phyloP scores from a whole-genome alignment of 805 yeast species.

The Saccharomycopsis sp. region DNA sequence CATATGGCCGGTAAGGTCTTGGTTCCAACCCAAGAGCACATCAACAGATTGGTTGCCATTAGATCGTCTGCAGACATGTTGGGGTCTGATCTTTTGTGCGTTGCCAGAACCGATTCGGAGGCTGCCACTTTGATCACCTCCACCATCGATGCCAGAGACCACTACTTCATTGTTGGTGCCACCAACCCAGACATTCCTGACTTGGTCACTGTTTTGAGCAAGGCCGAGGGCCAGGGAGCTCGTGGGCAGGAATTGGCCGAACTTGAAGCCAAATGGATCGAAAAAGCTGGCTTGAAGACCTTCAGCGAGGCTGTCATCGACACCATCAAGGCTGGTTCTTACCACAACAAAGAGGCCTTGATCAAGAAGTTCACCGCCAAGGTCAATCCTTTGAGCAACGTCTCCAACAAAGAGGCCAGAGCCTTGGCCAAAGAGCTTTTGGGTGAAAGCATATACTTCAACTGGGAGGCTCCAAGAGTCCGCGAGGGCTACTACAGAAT shows the following conservation, averaged over 20 bases:
- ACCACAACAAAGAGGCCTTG: conserved; percentile 54
- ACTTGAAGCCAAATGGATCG: conserved; percentile 77
- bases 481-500: conserved; percentile 97
- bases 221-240: conserved; percentile 71
- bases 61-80: conserved; percentile 93
- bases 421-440: conserved; percentile 64
- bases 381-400: conserved; percentile 69
- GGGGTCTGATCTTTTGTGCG: conserved; percentile 77
- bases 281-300: conserved; percentile 75
- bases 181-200: conserved; percentile 78
- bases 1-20: conserved; percentile 99
- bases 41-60: conserved; percentile 87
- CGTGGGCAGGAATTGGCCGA: conserved; percentile 63
- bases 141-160: conserved; percentile 91
- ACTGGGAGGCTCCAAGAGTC: conserved; percentile 94
- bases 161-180: conserved; percentile 83
- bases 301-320: conserved; percentile 90
- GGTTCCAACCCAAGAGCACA: conserved; percentile 96
- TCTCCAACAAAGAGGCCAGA: conserved; percentile 76
- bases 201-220: conserved; percentile 68
- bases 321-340: conserved; percentile 56
- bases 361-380: conserved; percentile 57
- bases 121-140: conserved; percentile 94
- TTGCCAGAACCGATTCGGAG: conserved; percentile 96
- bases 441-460: conserved; percentile 79